phyloP scores from a whole-genome alignment of 768 basidiomycete genomes.

The Mycena polygramma region DNA sequence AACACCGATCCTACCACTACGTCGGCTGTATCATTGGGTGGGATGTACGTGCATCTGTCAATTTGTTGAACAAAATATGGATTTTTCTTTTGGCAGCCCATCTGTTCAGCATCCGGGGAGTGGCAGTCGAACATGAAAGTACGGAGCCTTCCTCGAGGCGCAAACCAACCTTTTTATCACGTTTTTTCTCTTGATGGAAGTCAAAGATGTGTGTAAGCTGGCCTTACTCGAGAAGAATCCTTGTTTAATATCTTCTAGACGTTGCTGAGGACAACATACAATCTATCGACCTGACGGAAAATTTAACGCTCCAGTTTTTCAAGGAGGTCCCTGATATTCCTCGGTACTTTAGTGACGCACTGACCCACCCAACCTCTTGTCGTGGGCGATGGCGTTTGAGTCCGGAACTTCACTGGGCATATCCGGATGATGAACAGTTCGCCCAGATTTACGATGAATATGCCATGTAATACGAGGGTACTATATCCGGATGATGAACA shows the following conservation, averaged over 20 bases:
- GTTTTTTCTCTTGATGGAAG: conserved; percentile 49
- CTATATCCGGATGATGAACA: conserved; percentile 6
- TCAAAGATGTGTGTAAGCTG: conserved; percentile 48
- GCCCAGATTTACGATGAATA: conserved; percentile 52
- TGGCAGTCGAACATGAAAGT: conserved; percentile 55
- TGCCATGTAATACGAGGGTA: background rate
- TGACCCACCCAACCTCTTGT: conserved; percentile 45
- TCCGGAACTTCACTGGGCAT: conserved; percentile 55
- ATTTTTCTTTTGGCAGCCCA: conserved; percentile 12
- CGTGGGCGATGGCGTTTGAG: conserved; percentile 46
- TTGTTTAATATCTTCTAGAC: conserved; percentile 13
- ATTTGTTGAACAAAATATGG: background rate
- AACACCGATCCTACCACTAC: conserved; percentile 55
- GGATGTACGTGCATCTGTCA: conserved; percentile 55
- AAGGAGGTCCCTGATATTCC: conserved; percentile 39
- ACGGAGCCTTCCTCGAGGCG: conserved; percentile 47
- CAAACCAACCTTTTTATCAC: conserved; percentile 58
- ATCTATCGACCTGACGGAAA: conserved; percentile 20
- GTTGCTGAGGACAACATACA: conserved; percentile 36
- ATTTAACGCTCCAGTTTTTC: conserved; percentile 28
- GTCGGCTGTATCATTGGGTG: conserved; percentile 61
- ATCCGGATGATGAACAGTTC: conserved; percentile 62
- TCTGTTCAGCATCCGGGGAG: conserved; percentile 42
- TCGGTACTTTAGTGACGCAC: conserved; percentile 50
- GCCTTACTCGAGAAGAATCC: no score